A percentile compares a stretch with the other conserved stretches of the same genome.
Evolutionary conservation across 2,329 filamentous ascomycete genomes (phyloP).

Genomic region (Hymenoscyphus scutula): DNA sequence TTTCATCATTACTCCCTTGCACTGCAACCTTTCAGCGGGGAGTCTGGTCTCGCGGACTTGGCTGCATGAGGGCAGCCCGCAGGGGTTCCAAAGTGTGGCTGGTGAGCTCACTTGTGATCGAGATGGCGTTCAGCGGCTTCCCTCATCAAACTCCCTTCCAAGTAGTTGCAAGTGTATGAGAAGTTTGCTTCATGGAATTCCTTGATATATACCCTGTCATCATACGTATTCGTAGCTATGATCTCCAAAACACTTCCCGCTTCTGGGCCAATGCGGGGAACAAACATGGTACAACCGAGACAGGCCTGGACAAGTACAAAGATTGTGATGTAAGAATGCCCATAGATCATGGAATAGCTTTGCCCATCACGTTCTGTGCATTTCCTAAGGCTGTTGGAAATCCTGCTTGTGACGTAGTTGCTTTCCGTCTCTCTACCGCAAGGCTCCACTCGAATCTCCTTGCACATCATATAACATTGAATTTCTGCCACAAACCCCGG

Average conservation of each 20-base stretch:
- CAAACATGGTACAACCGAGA: background rate
- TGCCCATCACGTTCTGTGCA: background rate
- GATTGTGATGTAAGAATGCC: slow-evolving; percentile 1
- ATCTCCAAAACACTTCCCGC: slow-evolving; percentile 9
- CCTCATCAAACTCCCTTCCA: background rate
- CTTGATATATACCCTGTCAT: slow-evolving; percentile 21
- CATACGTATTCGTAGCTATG: slow-evolving; percentile 8
- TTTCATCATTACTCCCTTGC: background rate
- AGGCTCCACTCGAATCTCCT: background rate
- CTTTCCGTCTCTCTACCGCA: background rate
- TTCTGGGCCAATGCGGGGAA: slow-evolving; percentile 4
- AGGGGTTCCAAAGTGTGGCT: slow-evolving; percentile 16
- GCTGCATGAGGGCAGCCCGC: background rate
- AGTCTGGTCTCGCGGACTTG: background rate
- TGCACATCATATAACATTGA: background rate
- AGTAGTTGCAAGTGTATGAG: background rate
- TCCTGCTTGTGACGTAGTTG: slow-evolving; percentile 4
- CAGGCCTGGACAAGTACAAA: background rate
- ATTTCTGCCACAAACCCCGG: background rate
- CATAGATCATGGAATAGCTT: background rate
- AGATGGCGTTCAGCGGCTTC: background rate
- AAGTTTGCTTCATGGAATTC: background rate
- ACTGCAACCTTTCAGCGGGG: background rate
- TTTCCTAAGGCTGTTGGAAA: background rate
- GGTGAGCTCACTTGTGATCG: no score